Percentiles rank a stretch among this genome's conserved stretches.
phyloP scores from a whole-genome alignment of 2,329 filamentous ascomycete species.

The Amylocarpus encephaloides region DNA sequence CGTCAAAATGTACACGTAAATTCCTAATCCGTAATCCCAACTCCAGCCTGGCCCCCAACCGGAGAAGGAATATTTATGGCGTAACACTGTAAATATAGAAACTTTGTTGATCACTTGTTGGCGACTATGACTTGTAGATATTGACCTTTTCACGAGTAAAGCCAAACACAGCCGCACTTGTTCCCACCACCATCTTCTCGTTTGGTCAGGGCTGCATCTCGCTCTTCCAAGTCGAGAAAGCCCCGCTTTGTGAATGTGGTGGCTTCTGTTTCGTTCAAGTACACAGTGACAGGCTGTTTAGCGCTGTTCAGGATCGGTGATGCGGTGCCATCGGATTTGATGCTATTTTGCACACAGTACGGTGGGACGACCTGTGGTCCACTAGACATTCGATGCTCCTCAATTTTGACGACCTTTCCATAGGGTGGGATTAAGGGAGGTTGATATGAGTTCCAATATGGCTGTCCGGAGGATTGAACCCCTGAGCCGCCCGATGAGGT shows the following conservation, averaged over 20 bases:
- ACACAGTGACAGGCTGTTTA: conserved; percentile 21
- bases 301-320: conserved; percentile 20
- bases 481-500: conserved; percentile 21
- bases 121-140: no score
- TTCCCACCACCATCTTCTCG: neutral
- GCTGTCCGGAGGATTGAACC: conserved; percentile 6
- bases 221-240: neutral
- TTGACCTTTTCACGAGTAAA: neutral
- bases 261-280: conserved; percentile 27
- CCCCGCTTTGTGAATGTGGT: conserved; percentile 11
- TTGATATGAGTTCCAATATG: conserved; percentile 6
- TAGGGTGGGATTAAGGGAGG: conserved; percentile 34
- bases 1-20: no score
- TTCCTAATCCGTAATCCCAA: no score
- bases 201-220: neutral
- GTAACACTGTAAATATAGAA: no score
- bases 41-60: no score
- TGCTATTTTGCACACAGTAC: conserved; percentile 60
- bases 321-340: conserved; percentile 44
- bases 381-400: conserved; percentile 48
- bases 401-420: conserved; percentile 58
- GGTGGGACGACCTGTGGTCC: conserved; percentile 35
- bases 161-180: conserved; percentile 10
- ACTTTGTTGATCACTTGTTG: no score
- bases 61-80: no score